Evolutionary conservation across 2,329 filamentous ascomycete species (phyloP).

Genomic region (Colletotrichum cordylinicola): DNA sequence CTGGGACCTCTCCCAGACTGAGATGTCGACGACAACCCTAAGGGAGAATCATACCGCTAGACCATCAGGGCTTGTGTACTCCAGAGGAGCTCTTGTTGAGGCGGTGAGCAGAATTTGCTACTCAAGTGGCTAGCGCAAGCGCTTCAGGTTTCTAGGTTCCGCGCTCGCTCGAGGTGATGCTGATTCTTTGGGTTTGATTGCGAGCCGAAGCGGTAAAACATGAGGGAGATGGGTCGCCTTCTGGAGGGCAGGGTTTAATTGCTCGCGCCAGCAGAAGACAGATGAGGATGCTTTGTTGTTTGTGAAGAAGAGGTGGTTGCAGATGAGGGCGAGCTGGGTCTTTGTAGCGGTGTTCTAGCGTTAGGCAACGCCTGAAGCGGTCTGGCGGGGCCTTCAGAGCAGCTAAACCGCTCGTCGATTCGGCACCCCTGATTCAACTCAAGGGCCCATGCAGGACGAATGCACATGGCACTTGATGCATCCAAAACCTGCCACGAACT

Average conservation of each 20-base stretch:
- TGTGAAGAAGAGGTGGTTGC: not conserved
- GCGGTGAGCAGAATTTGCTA: fast-evolving
- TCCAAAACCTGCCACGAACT: not conserved
- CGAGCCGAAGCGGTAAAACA: not conserved
- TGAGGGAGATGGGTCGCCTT: not conserved
- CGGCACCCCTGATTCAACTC: not conserved
- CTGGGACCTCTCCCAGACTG: not conserved
- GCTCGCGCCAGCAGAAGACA: not conserved
- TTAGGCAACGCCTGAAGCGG: not conserved
- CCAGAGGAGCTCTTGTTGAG: not conserved
- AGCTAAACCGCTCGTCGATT: not conserved
- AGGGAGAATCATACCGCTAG: constrained; percentile 13
- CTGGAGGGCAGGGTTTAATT: not conserved
- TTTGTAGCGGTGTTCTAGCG: not conserved
- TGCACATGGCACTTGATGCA: not conserved
- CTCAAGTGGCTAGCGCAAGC: fast-evolving
- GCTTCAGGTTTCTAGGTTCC: not conserved
- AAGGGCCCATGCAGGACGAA: not conserved
- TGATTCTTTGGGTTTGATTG: not conserved
- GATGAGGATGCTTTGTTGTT: not conserved
- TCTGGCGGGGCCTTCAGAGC: not conserved
- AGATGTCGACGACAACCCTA: not conserved
- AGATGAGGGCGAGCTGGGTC: not conserved
- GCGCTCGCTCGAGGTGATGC: not conserved
- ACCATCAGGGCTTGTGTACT: not conserved